Evolutionary conservation across 176 grass and related monocot genomes (phyloP).

Genomic region (Triticum timopheevii): DNA sequence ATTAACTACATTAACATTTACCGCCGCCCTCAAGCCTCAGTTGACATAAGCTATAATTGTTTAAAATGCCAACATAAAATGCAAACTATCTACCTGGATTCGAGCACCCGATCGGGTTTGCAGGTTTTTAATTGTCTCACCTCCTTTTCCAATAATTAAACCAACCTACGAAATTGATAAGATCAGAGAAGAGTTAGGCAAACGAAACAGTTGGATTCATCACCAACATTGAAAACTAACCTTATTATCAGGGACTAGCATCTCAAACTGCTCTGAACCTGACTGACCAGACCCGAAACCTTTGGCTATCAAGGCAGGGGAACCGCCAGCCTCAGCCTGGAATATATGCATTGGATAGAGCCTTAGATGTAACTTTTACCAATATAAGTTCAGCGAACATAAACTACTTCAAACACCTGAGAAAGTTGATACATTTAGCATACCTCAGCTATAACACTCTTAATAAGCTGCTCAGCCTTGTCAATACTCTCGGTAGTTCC

Average conservation of each 20-base stretch:
- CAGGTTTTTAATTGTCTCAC: conserved; percentile 85
- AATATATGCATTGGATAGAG: conserved; percentile 15
- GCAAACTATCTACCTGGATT: conserved; percentile 64
- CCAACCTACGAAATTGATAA: conserved; percentile 57
- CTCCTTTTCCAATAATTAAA: conserved; percentile 91
- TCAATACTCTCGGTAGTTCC: conserved; percentile 66
- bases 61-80: conserved; percentile 29
- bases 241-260: conserved; percentile 88
- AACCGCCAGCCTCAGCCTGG: conserved; percentile 88
- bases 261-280: conserved; percentile 79
- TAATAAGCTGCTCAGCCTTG: conserved; percentile 84
- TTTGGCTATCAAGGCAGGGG: conserved; percentile 81
- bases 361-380: not conserved
- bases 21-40: not conserved
- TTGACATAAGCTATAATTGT: not conserved
- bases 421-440: not conserved
- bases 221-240: conserved; percentile 24
- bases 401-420: not conserved
- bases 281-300: conserved; percentile 70
- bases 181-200: conserved; percentile 8
- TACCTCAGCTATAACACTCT: conserved; percentile 83
- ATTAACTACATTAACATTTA: conserved; percentile 63
- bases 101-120: conserved; percentile 92
- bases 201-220: not conserved
- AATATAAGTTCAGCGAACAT: not conserved